Evolutionary conservation across 1,284 basidiomycete species (phyloP).

Genomic region (Phenoliferia sp.): DNA sequence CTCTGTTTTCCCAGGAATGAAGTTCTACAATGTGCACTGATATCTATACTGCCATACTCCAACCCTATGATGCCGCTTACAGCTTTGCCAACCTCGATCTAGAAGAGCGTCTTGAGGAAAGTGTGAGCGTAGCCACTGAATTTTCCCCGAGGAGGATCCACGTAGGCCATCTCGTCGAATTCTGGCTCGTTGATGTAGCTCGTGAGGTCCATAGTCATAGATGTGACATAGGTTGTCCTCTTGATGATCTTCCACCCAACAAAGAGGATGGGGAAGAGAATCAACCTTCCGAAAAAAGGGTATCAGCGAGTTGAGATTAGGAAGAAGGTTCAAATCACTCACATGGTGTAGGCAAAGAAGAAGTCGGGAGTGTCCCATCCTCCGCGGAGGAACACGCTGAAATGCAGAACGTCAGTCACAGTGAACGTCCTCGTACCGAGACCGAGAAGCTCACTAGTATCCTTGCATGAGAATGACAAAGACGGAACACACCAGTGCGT

Average conservation of each 20-base stretch:
- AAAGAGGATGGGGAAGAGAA: conserved; percentile 21
- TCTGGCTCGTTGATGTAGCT: conserved; percentile 14
- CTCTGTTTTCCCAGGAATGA: too few relatives aligned
- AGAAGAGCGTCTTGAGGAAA: neutral
- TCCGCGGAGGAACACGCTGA: neutral
- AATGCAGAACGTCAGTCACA: neutral
- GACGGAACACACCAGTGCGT: conserved; percentile 17
- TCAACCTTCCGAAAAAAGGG: neutral
- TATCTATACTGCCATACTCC: too few relatives aligned
- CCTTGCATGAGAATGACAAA: conserved; percentile 21
- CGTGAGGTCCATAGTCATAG: conserved; percentile 12
- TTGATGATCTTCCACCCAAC: conserved; percentile 36
- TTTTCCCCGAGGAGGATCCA: neutral
- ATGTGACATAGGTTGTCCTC: conserved; percentile 13
- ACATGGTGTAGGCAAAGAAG: conserved; percentile 17
- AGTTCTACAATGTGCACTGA: too few relatives aligned
- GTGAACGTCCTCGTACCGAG: neutral
- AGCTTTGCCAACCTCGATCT: too few relatives aligned
- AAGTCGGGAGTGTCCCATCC: conserved; percentile 8
- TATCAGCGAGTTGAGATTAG: neutral
- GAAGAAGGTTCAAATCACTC: neutral
- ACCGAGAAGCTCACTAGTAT: neutral
- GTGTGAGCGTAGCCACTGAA: neutral
- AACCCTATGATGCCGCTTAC: too few relatives aligned
- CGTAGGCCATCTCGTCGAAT: conserved; percentile 8